Evolutionary conservation across 2,329 filamentous ascomycete species (phyloP).

Genomic region (Lasiodiplodia citricola): DNA sequence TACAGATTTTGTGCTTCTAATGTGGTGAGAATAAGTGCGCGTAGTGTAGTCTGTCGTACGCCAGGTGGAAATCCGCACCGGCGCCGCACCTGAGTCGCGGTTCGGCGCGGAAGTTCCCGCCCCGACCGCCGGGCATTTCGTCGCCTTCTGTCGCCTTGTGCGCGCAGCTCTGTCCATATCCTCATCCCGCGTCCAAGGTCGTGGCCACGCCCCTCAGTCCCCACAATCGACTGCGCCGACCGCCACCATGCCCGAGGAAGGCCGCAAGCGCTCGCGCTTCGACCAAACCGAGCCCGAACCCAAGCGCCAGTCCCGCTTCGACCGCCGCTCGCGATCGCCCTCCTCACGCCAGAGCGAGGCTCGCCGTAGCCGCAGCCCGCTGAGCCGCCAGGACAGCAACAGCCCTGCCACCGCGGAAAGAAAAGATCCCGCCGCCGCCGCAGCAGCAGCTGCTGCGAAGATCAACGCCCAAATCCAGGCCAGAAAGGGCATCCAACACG

Average conservation of each 20-base stretch:
- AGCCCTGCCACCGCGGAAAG: conserved; percentile 52
- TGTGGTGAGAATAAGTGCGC: neutral
- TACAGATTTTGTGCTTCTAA: neutral
- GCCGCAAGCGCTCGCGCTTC: conserved; percentile 90
- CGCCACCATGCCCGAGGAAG: conserved; percentile 73
- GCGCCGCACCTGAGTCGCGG: neutral
- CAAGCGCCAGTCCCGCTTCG: conserved; percentile 76
- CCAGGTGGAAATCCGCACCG: neutral
- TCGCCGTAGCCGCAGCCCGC: conserved; percentile 80
- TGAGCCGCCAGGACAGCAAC: conserved; percentile 57
- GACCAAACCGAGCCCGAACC: conserved; percentile 88
- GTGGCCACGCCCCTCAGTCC: neutral
- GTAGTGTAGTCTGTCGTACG: neutral
- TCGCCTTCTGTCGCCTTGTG: conserved; percentile 8
- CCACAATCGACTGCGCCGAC: neutral
- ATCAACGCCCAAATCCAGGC: conserved; percentile 56
- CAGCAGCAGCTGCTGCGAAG: conserved; percentile 73
- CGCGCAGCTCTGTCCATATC: conserved; percentile 12
- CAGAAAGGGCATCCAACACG: conserved; percentile 88
- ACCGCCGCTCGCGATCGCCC: conserved; percentile 88
- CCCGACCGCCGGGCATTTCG: conserved; percentile 14
- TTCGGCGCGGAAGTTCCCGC: conserved; percentile 12
- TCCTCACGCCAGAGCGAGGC: conserved; percentile 67
- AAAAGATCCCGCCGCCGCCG: conserved; percentile 77
- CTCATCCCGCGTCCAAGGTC: neutral